These are phyloP conservation scores for Cadophora sp. DNA, from an alignment of 2,329 filamentous ascomycete genomes.

Conservation along the genomic window DNA sequence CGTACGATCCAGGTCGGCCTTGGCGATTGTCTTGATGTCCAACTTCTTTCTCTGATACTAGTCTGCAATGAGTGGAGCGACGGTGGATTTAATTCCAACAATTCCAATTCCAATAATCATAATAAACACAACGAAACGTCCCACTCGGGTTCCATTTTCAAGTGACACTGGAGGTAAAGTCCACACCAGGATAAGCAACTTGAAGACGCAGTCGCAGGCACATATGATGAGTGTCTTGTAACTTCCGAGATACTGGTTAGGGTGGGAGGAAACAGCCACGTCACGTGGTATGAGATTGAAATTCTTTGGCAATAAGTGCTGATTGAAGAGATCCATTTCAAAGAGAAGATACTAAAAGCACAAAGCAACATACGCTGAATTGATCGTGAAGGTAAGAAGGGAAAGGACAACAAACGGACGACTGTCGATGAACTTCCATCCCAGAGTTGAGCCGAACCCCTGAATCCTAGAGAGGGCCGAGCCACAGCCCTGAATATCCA, in stretches of 20 bases:
- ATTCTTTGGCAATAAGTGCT: too few species aligned
- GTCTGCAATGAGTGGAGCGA: conserved; percentile 67
- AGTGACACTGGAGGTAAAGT: conserved; percentile 58
- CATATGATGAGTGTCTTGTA: conserved; percentile 65
- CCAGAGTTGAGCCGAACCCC: not conserved
- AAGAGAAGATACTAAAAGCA: not conserved
- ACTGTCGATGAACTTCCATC: not conserved
- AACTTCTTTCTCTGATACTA: conserved; percentile 54
- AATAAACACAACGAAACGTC: conserved; percentile 58
- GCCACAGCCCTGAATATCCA: not conserved
- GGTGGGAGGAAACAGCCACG: too few species aligned
- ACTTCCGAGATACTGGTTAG: conserved; percentile 61
- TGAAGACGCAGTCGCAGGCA: conserved; percentile 54
- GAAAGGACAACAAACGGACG: not conserved
- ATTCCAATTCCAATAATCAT: conserved; percentile 53
- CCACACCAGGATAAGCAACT: conserved; percentile 60
- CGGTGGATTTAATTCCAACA: conserved; percentile 69
- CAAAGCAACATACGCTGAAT: too few species aligned
- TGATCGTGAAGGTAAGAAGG: too few species aligned
- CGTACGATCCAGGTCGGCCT: too few species aligned
- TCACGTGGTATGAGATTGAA: too few species aligned
- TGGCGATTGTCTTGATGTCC: conserved; percentile 51
- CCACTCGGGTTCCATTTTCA: conserved; percentile 51
- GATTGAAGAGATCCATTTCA: not conserved
- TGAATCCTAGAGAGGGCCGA: not conserved